Evolutionary conservation across 306 rosid species (phyloP).

Genomic region (Abrus precatorius): DNA sequence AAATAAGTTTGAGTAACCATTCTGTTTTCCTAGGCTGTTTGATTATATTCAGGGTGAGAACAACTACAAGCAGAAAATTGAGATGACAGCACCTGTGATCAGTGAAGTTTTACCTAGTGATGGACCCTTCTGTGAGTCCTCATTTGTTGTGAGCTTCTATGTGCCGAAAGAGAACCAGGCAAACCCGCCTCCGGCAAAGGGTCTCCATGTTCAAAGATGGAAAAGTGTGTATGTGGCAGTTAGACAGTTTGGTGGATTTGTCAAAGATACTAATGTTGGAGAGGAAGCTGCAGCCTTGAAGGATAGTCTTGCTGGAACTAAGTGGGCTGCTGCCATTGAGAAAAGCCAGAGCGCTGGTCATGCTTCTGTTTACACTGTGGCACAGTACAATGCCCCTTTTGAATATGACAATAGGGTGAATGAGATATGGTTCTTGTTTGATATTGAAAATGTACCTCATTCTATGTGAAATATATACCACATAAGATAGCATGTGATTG

Average conservation of each 20-base stretch:
- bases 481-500: neutral
- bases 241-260: conserved; percentile 77
- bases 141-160: conserved; percentile 82
- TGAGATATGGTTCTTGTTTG: conserved; percentile 65
- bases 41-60: conserved; percentile 86
- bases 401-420: conserved; percentile 76
- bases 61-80: conserved; percentile 63
- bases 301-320: conserved; percentile 66
- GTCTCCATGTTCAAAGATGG: conserved; percentile 75
- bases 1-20: neutral
- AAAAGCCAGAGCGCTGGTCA: conserved; percentile 54
- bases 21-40: conserved; percentile 61
- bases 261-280: conserved; percentile 59
- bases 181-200: conserved; percentile 79
- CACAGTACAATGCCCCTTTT: conserved; percentile 86
- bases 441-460: conserved; percentile 4
- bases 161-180: conserved; percentile 81
- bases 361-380: conserved; percentile 67
- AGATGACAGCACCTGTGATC: conserved; percentile 89
- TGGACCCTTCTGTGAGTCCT: conserved; percentile 82
- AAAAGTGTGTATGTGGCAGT: conserved; percentile 66
- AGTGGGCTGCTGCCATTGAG: conserved; percentile 71
- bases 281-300: conserved; percentile 74
- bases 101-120: conserved; percentile 70
- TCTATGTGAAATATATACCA: conserved; percentile 13